Evolutionary conservation across 139 green algal genomes (phyloP), one percentile per base, ranked within the genome.

Genomic region (Nannochloris sp.): DNA sequence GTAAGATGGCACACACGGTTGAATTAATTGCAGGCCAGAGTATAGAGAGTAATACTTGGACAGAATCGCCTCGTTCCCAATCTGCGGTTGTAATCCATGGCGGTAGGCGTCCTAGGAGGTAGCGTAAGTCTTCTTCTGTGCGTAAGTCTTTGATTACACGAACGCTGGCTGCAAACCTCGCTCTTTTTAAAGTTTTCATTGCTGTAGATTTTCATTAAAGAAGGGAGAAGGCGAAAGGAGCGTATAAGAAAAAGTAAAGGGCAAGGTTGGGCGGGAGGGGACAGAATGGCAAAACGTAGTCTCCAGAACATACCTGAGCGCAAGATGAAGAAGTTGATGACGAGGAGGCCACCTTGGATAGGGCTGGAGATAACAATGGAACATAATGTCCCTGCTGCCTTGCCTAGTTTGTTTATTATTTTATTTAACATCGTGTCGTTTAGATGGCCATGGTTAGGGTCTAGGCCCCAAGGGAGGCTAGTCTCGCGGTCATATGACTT

Each of bases 41-140:
- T 15, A 69, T 6, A 27, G 12, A 6, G 4, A 46, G 25, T 35
- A 46, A 9, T 7, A 51, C 23, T 33, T 32, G 25, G 6, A 31
- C 38, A n/a, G 45, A 14, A 0, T 42, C 19, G 6, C 6, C 25
- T 29, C 8, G 30, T 3, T 68, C 37, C 58, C 58, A 65, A 8
- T 65, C 58, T 57, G 51, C 3, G 30, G 61, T 62, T 42, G 67
- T 69, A 33, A 80, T 44, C 73, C 73, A 80, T 6, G 48, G n/a
- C 13, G 73, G 73, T 13, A 80, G 44, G 10, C 45, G 34, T 0
- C 59, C 27, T 27, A 80, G 29, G 38, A 78, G 15, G 27, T 55
- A 55, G 24, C 47, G 15, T 13, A 80, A 2, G 14, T 60, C 58
- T 36, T 73, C 68, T 6, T 47, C 25, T 25, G 13, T 14, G 30